Base-by-base conservation (phyloP, 306 rosid genomes). In the Vigna reflexopilosa region DNA sequence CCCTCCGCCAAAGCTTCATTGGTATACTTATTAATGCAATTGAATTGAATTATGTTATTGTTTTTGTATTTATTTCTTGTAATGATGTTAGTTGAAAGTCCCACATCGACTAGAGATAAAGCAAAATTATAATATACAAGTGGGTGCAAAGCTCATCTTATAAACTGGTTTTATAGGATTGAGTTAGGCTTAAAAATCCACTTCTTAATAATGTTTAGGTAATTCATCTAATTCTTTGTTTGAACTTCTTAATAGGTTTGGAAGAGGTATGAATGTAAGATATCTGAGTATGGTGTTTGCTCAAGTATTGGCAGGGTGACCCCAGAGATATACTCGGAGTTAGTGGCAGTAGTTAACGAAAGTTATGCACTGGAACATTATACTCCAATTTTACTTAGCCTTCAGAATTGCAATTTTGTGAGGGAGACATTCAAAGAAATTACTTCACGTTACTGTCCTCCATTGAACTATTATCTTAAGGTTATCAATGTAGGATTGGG, bases 331-430 rank as follows among this genome's bases (percentile, higher is more conserved):
- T 91, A 87, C 83, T n/a, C 75, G 11, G 90, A 89, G 91, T 82
- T 93, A 81, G 89, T 79, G 62, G 87, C 77, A 4, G 98, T 94
- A 42, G 91, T 88, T 44, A 91, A 83, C 5, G 98, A 87, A 82
- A 91, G 95, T 84, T 93, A 88, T 75, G 98, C 95, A 17, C 88
- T 93, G 58, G 87, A 93, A 76, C 97, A 93, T 84, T 93, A 93
- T 63, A 77, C 97, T 34, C 98, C 98, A 10, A 88, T 82, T 15
- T 69, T 93, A 81, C 88, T 93, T 26, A 84, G 87, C 87, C 86
- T 93, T 77, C 98, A 91, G 82, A 80, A 93, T 69, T 93, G 97
- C 85, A 88, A 93, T 87, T 93, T 93, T 79, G 98, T 93, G 12
- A 83, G 98, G 69, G 91, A 91, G 2, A 87, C 98, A 20, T 91